Evolutionary conservation across 2,329 filamentous ascomycete species (phyloP).

Genomic region (Curvularia sp.): DNA sequence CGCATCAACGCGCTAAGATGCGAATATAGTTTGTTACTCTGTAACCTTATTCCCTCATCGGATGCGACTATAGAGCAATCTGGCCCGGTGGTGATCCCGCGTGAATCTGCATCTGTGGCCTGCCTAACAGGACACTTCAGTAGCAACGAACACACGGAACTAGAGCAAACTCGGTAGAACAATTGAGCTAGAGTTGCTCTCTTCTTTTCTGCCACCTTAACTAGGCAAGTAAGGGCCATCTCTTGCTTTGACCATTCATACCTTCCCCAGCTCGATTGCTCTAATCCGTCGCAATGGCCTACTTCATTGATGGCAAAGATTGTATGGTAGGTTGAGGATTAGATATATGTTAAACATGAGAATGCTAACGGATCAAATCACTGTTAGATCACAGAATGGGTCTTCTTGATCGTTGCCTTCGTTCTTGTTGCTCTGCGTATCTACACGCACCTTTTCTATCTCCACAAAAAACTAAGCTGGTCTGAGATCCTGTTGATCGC

Average conservation of each 20-base stretch:
- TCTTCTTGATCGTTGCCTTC: conserved; percentile 25
- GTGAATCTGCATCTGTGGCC: background rate
- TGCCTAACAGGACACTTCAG: background rate
- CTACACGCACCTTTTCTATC: conserved; percentile 11
- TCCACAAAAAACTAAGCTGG: conserved; percentile 22
- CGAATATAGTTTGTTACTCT: no score
- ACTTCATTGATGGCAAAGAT: conserved; percentile 28
- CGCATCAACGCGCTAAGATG: background rate
- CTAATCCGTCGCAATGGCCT: conserved; percentile 12
- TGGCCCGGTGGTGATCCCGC: background rate
- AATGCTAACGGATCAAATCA: background rate
- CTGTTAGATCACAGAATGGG: conserved; percentile 29
- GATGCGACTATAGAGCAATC: background rate
- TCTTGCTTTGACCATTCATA: background rate
- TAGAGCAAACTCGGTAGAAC: background rate
- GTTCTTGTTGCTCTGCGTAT: conserved; percentile 27
- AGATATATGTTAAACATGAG: background rate
- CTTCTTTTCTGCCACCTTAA: background rate
- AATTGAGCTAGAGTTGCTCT: background rate
- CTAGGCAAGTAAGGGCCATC: background rate
- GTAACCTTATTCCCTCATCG: background rate
- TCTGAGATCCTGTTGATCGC: conserved; percentile 25
- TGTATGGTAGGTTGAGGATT: conserved; percentile 18
- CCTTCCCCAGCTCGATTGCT: background rate
- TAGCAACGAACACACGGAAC: background rate